Conservation (phyloP, 176 grass and related monocot genomes). For the Oryza meyeriana region DNA sequence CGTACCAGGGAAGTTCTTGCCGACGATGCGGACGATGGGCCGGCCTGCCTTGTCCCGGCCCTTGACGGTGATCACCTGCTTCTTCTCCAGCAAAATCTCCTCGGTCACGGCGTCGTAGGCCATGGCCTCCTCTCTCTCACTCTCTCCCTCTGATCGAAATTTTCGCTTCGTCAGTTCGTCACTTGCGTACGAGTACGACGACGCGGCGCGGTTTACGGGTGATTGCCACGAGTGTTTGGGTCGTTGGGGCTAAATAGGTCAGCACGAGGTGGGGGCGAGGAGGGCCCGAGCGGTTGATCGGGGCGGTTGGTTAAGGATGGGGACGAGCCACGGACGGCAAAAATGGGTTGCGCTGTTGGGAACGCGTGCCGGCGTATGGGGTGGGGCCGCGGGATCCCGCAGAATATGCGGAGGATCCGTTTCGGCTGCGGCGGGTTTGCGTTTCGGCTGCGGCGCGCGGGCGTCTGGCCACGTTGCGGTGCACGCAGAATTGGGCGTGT, state of each 20-base stretch:
- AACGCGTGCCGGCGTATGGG: not conserved
- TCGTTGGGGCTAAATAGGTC: not conserved
- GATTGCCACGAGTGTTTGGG: not conserved
- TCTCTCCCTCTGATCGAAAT: too few species aligned
- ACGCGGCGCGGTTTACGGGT: not conserved
- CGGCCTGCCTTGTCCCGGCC: conserved; percentile 60
- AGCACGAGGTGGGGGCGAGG: not conserved
- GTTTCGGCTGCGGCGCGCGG: conserved; percentile 17
- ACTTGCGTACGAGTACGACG: too few species aligned
- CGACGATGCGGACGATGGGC: conserved; percentile 63
- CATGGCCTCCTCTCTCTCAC: too few species aligned
- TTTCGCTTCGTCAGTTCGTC: too few species aligned
- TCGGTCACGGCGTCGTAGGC: not conserved
- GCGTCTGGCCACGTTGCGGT: too few species aligned
- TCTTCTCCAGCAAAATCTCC: conserved; percentile 39
- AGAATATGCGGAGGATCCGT: conserved; percentile 42
- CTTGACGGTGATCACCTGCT: conserved; percentile 52
- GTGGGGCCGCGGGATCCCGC: conserved; percentile 5
- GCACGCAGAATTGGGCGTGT: too few species aligned
- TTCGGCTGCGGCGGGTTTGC: not conserved
- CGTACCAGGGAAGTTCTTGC: conserved; percentile 73
- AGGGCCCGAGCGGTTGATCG: not conserved
- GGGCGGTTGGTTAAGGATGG: not conserved
- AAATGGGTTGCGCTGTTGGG: not conserved
- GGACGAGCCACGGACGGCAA: not conserved